These are phyloP conservation scores for Cladorrhinum sp. DNA, from an alignment of 2,329 filamentous ascomycete species.

Conservation along the genomic window DNA sequence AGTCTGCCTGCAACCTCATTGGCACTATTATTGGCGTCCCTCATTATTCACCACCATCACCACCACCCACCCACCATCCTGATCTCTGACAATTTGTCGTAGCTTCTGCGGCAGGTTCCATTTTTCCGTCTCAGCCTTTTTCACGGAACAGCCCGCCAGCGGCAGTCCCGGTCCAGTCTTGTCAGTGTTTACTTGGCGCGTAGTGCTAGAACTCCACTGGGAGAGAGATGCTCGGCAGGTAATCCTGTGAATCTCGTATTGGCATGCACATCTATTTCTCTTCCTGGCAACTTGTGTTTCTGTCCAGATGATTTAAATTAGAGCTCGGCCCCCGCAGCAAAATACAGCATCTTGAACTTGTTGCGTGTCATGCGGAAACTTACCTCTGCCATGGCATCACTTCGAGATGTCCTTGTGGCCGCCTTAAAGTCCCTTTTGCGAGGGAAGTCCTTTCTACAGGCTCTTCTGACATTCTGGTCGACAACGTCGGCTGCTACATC, in stretches of 20 bases:
- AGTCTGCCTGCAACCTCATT: constrained; percentile 3
- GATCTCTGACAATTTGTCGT: background rate
- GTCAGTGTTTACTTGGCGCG: constrained; percentile 23
- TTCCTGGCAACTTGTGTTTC: background rate
- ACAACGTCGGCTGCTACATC: constrained; percentile 39
- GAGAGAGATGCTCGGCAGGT: constrained; percentile 7
- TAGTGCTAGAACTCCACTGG: constrained; percentile 8
- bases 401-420: constrained; percentile 53
- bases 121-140: constrained; percentile 27
- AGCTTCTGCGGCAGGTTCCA: constrained; percentile 24
- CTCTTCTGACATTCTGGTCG: constrained; percentile 54
- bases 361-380: constrained; percentile 48
- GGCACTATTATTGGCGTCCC: background rate
- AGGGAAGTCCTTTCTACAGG: constrained; percentile 58
- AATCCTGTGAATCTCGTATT: constrained; percentile 8
- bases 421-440: constrained; percentile 57
- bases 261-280: constrained; percentile 16
- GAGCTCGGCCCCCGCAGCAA: constrained; percentile 5
- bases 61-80: background rate
- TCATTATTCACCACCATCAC: background rate
- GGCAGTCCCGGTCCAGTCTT: constrained; percentile 12
- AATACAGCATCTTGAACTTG: constrained; percentile 2
- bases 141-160: background rate
- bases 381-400: constrained; percentile 55
- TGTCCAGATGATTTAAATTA: constrained; percentile 24